A percentile compares a stretch with the other conserved stretches of the same genome.
These are phyloP conservation scores for Rosellinia necatrix DNA, from an alignment of 2,329 filamentous ascomycete species.

Conservation along the genomic window DNA sequence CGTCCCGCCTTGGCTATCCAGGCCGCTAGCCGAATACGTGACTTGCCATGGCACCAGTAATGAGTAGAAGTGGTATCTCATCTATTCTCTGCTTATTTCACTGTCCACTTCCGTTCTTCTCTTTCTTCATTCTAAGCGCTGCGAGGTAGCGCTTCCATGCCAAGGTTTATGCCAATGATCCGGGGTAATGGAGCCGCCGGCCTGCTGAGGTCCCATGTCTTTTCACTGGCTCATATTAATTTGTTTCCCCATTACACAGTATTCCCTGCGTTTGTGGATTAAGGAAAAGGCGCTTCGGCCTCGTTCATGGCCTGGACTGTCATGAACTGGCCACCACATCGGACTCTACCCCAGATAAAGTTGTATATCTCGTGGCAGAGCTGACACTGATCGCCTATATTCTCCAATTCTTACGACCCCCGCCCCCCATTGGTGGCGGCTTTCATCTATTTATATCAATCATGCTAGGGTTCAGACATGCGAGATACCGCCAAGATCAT, in stretches of 20 bases:
- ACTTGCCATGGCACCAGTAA: constrained; percentile 15
- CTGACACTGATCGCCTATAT: background rate
- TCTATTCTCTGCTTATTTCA: too few relatives aligned
- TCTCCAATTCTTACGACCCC: background rate
- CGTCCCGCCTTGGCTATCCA: background rate
- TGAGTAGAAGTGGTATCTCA: constrained; percentile 8
- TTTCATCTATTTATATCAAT: constrained; percentile 1
- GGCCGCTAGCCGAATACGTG: background rate
- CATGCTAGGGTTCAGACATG: background rate
- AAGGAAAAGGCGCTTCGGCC: constrained; percentile 13
- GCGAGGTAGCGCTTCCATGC: constrained; percentile 16
- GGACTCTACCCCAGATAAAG: constrained; percentile 13
- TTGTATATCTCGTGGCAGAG: constrained; percentile 12
- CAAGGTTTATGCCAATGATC: constrained; percentile 24
- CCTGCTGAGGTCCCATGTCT: constrained; percentile 30
- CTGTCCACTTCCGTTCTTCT: constrained; percentile 10
- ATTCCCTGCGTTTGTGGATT: constrained; percentile 17
- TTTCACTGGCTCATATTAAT: constrained; percentile 23
- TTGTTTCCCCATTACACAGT: constrained; percentile 22
- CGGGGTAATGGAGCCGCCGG: constrained; percentile 31
- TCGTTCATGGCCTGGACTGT: constrained; percentile 3
- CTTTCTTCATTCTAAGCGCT: constrained; percentile 16
- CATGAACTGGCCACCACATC: background rate
- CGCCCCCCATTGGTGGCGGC: background rate
- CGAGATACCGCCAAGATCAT: background rate